Base-by-base conservation (phyloP, 1,284 basidiomycete genomes). In the Puccinia triticina region DNA sequence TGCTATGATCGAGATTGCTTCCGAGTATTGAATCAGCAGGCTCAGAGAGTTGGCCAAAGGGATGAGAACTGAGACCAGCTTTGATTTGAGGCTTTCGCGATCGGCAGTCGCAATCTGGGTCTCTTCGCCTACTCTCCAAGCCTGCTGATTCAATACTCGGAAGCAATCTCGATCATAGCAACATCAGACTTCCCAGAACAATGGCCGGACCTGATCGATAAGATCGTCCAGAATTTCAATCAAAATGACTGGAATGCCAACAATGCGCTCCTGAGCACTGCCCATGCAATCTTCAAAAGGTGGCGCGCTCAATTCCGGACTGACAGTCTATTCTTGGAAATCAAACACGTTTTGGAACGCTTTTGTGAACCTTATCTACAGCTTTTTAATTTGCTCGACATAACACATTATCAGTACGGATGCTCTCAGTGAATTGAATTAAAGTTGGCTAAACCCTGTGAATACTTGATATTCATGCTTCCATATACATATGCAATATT, bases 221-320 rank as follows among this genome's bases (percentile, higher is more conserved):
- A 94, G 92, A 91, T 97, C 71, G 93, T 96, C 67, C 86, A 88
- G 72, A 93, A 93, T 82, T 89, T 96, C 61, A 92, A 93, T 18
- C 88, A 90, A 12, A 90, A 91, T 26, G 92, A 98, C 86, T 95
- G 93, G 87, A 92, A 92, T 84, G 88, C 94, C 85, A 96, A 98
- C 87, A 90, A 95, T 55, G 94, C 93, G 78, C 93, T 99, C 11
- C 90, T 99, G 53, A 91, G 96, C 85, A 96, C 96, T 0, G 94
- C 95, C 0, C 96, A 98, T 87, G 95, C 94, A 59, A 98, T 99
- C 86, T 98, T 98, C 88, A 91, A 91, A 78, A 91, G 92, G 18
- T 99, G 96, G 96, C 91, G 96, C 79, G 91, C 94, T 5, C 93
- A 93, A 85, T 93, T 96, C 85, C 92, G 95, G 82, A 93, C 93